Base-by-base conservation (phyloP, 768 basidiomycete species). In the Termitomyces heimii region DNA sequence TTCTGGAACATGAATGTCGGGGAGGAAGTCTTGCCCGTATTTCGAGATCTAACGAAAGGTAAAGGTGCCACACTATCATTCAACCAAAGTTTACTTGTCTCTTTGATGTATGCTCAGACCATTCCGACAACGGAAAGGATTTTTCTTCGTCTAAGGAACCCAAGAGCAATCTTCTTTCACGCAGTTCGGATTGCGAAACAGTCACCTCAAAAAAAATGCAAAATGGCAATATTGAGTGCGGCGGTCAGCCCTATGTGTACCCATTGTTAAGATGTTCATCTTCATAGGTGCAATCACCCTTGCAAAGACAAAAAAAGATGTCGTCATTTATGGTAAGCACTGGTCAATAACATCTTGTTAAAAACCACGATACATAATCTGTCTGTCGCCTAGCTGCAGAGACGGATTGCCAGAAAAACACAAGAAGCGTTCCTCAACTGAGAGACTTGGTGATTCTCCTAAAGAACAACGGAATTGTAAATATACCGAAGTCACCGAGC, bases 281-380 rank as follows among this genome's bases (percentile, higher is more conserved):
- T 16, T 47, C 16, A 62, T 39, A 91, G 89, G 50, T 94, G 92
- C 65, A 88, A 89, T 62, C 92, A 94, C 62, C 52, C 78, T 22
- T 94, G 92, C 77, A 89, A 87, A 67, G 83, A 91, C 64, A 93
- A 92, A 69, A 71, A 73, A 4, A 77, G 74, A 43, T 94, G 92
- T 66, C 81, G 85, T 26, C 92, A 94, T 73, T 67, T 85, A 35
- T 93, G 92, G 92, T 90, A 61, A 60, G 75, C 59, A 31, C 51
- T 29, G 0, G 13, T 2, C 20, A 16, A 8, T 8, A 14, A 32
- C 8, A 53, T 16, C 13, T 37, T 34, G 10, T n/a, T n/a, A 28
- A 18, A 8, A 22, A 37, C n/a, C 18, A 47, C n/a, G 18, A 28
- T 16, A 20, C n/a, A 20, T 31, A 31, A 3, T 5, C 28, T 26